A percentile compares a stretch with the other conserved stretches of the same genome.
Evolutionary conservation across 2,329 filamentous ascomycete genomes (phyloP).

Genomic region (Penicillium rolfsii): DNA sequence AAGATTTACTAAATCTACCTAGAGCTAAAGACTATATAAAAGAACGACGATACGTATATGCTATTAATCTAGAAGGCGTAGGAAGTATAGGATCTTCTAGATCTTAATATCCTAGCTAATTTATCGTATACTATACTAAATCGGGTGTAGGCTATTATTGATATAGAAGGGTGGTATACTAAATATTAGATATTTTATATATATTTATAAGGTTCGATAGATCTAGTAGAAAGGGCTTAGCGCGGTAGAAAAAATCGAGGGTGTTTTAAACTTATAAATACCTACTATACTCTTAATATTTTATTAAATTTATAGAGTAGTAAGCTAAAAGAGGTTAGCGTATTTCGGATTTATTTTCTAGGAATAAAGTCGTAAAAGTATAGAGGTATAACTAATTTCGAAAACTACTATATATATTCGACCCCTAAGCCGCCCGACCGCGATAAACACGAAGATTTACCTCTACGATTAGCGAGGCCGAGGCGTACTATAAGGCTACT

Average conservation of each 20-base stretch:
- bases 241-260: too few relatives aligned
- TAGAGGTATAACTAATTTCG: too few relatives aligned
- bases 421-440: background rate
- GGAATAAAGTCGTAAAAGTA: too few relatives aligned
- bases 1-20: background rate
- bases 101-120: background rate
- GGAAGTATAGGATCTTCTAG: background rate
- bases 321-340: too few relatives aligned
- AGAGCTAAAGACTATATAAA: background rate
- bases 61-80: background rate
- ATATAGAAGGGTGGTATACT: background rate
- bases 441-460: background rate
- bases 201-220: too few relatives aligned
- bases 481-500: slow-evolving; percentile 24
- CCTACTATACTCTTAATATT: too few relatives aligned
- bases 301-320: too few relatives aligned
- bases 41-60: background rate
- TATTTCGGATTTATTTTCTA: too few relatives aligned
- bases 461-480: slow-evolving; percentile 20
- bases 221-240: too few relatives aligned
- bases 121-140: background rate
- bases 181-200: background rate
- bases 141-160: background rate
- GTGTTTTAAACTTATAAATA: too few relatives aligned
- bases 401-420: too few relatives aligned